phyloP scores from a whole-genome alignment of 2,329 filamentous ascomycete genomes.

The Phoma herbarum region DNA sequence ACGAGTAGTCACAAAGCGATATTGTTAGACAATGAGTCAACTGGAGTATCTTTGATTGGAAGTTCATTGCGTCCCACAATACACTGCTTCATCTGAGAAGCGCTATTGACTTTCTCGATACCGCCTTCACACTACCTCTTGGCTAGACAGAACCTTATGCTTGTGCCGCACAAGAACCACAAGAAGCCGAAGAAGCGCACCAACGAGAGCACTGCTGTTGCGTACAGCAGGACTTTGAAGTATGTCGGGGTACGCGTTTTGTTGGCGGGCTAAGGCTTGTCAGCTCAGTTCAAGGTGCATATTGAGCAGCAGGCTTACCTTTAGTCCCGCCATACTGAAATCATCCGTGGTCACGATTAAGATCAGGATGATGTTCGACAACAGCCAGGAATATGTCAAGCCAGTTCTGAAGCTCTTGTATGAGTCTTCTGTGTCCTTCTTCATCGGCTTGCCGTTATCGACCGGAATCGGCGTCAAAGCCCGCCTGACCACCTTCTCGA shows the following conservation, averaged over 20 bases:
- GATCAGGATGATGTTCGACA: conserved; percentile 23
- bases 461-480: conserved; percentile 55
- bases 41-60: no score
- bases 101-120: no score
- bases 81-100: no score
- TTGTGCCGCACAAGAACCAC: conserved; percentile 22
- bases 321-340: conserved; percentile 9
- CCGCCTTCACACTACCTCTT: neutral
- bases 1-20: no score
- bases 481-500: conserved; percentile 90
- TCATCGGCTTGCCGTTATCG: neutral
- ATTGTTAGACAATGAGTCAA: no score
- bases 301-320: neutral
- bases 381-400: conserved; percentile 23
- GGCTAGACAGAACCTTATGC: conserved; percentile 4
- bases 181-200: conserved; percentile 25
- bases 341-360: conserved; percentile 20
- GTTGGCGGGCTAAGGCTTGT: neutral
- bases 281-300: no score
- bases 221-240: conserved; percentile 22
- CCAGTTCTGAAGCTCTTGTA: conserved; percentile 22
- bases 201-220: conserved; percentile 21
- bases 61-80: no score
- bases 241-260: conserved; percentile 14
- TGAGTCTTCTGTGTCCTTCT: conserved; percentile 9